Percentiles rank a stretch among this genome's conserved stretches.
Conservation (phyloP, 176 grass and related monocot species). For the Cenchrus americanus region DNA sequence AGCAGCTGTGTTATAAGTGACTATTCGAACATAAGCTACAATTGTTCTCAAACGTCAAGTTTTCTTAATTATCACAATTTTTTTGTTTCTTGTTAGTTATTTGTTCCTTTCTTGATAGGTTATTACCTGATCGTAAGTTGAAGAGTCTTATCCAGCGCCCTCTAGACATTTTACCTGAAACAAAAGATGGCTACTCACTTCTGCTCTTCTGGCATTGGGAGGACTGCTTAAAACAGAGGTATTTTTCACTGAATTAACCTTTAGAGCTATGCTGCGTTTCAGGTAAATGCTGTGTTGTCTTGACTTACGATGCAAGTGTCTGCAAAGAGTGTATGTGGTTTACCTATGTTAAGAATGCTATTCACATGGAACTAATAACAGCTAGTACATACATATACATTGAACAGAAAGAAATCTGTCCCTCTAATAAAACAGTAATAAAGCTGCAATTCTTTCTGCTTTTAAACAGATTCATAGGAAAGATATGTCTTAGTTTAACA, state of each 20-base stretch:
- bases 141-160: constrained; percentile 89
- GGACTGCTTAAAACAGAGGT: constrained; percentile 95
- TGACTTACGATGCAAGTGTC: neutral
- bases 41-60: neutral
- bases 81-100: constrained; percentile 31
- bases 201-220: constrained; percentile 98
- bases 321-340: neutral
- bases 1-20: neutral
- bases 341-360: neutral
- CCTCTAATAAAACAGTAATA: neutral
- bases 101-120: constrained; percentile 58
- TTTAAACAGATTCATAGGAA: neutral
- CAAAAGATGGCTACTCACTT: constrained; percentile 97
- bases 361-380: neutral
- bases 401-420: constrained; percentile 6
- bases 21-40: neutral
- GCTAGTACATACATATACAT: neutral
- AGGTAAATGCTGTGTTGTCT: neutral
- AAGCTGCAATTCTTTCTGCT: neutral
- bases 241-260: constrained; percentile 31
- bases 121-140: constrained; percentile 91
- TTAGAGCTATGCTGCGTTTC: constrained; percentile 16
- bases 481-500: neutral
- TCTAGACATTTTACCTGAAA: constrained; percentile 77
- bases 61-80: constrained; percentile 15